phyloP scores from a whole-genome alignment of 2,329 filamentous ascomycete species.

The Neonectria ditissima region DNA sequence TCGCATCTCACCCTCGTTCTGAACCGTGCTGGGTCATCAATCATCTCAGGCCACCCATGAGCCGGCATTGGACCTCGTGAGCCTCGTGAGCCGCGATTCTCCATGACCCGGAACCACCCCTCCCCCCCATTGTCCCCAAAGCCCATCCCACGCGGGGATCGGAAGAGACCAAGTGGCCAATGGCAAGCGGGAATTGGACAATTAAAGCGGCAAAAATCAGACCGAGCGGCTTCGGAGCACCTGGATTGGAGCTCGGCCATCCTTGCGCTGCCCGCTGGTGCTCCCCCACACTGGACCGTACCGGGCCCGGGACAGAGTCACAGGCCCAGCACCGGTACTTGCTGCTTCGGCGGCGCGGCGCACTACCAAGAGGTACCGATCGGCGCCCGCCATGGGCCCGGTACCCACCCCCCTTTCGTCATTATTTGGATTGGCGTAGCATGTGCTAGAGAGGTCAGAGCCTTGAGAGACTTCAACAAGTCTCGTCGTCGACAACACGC shows the following conservation, averaged over 20 bases:
- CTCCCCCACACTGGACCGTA: constrained; percentile 3
- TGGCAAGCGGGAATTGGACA: background rate
- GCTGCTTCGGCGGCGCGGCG: background rate
- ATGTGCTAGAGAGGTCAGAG: constrained; percentile 7
- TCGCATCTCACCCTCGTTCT: constrained; percentile 3
- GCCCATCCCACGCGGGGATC: background rate
- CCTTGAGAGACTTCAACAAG: constrained; percentile 1
- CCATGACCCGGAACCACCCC: constrained; percentile 2
- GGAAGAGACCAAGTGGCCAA: background rate
- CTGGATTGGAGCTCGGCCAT: background rate
- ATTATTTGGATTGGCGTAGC: constrained; percentile 1
- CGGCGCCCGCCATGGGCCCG: background rate
- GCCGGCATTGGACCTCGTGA: constrained; percentile 23
- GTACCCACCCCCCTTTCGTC: constrained; percentile 6
- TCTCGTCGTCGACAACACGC: constrained; percentile 16
- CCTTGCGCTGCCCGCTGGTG: background rate
- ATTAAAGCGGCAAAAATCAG: constrained; percentile 6
- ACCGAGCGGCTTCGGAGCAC: constrained; percentile 1
- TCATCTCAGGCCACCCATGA: constrained; percentile 13
- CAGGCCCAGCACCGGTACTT: background rate
- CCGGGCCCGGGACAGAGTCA: background rate
- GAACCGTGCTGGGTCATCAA: background rate
- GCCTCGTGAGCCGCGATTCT: constrained; percentile 20
- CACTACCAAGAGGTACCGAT: background rate
- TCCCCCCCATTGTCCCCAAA: constrained; percentile 4